Evolutionary conservation across 176 grass and related monocot genomes (phyloP), one percentile per base, ranked within the genome.

Genomic region (Ensete ventricosum): DNA sequence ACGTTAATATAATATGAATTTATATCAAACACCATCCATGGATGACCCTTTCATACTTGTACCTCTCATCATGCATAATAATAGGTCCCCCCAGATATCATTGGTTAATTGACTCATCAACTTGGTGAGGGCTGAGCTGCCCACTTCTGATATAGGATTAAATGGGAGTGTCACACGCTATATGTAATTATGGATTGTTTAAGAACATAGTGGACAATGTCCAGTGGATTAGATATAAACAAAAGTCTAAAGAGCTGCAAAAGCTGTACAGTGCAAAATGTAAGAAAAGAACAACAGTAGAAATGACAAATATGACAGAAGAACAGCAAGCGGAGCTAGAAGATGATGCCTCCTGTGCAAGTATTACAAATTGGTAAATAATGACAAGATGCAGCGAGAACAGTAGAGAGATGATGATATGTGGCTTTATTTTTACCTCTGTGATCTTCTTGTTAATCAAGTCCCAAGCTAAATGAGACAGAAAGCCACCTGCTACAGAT

Each of bases 401-500:
- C 29, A 50, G 11, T 22, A 9, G 19, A 20, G 50, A 29, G 14
- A 55, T 55, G 23, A 49, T 52, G 3, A 3, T n/a, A 26, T 63
- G 53, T 53, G n/a, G 5, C 54, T 27, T 69, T 78, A 72, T 29
- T 24, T 67, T 26, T 80, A 97, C 94, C 94, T 97, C 94, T 82
- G 93, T 93, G 80, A 97, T 68, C 27, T 91, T 93, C 74, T 93
- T 81, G 72, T 55, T 87, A 10, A 97, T 83, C 73, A 97, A 78
- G 74, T 97, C 94, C 0, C 81, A 93, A 78, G 90, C 86, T 58
- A 93, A 77, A 78, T 85, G 80, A 23, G 94, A 97, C 50, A 97
- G 85, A 79, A 97, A 97, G 50, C 94, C 94, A 48, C 94, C 94
- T 57, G 90, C 90, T 4, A 97, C 94, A 64, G 94, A 97, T 16